Evolutionary conservation across 2,329 filamentous ascomycete species (phyloP).

Genomic region (Aspergillus vadensis): DNA sequence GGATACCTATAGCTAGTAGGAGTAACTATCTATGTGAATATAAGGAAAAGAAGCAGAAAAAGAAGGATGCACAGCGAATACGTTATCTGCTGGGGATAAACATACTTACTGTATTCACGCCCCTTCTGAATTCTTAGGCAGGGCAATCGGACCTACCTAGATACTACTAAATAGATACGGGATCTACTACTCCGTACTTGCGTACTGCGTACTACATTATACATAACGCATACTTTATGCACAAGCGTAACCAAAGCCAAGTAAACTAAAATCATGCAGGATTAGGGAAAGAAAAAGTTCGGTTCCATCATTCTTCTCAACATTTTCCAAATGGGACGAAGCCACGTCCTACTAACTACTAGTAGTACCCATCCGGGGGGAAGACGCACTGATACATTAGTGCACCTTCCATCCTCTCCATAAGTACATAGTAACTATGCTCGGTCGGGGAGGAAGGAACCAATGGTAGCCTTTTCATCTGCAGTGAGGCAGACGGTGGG

Average conservation of each 20-base stretch:
- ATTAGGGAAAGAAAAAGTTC: not conserved
- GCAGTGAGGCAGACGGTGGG: not conserved
- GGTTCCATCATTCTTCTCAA: not conserved
- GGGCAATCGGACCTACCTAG: no score
- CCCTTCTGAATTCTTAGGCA: not conserved
- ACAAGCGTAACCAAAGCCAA: no score
- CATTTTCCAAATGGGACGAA: slow-evolving; percentile 1
- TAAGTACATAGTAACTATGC: no score
- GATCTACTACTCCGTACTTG: not conserved
- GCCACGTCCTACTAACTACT: not conserved
- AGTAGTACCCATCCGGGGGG: not conserved
- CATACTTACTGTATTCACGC: not conserved
- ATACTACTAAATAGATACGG: not conserved
- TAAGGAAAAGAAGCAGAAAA: no score
- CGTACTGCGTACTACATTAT: not conserved
- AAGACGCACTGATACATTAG: not conserved
- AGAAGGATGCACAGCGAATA: not conserved
- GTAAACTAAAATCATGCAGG: not conserved
- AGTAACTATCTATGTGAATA: no score
- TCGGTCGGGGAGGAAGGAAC: not conserved
- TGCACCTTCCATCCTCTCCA: not conserved
- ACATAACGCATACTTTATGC: no score
- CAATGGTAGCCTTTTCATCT: not conserved
- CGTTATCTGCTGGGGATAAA: not conserved
- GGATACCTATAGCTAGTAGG: no score